phyloP scores from a whole-genome alignment of 345 rosid species.

The Murraya koenigii region DNA sequence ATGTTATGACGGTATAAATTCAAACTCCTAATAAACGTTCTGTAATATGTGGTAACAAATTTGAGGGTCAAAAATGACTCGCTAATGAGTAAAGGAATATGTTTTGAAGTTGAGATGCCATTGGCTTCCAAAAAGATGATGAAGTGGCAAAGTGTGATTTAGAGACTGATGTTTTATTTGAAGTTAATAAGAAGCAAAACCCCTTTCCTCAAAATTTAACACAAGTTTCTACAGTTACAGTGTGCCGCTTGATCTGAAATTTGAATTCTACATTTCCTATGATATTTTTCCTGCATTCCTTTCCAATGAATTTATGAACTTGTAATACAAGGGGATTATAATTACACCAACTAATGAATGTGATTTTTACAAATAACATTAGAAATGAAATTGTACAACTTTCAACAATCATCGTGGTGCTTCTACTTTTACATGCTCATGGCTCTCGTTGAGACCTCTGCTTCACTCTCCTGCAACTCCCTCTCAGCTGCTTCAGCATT shows the following conservation, averaged over 20 bases:
- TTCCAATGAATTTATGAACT: constrained; percentile 15
- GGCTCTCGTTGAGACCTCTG: constrained; percentile 56
- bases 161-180: neutral
- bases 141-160: no score
- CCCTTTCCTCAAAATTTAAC: neutral
- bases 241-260: neutral
- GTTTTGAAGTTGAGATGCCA: no score
- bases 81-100: no score
- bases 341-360: constrained; percentile 34
- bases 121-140: no score
- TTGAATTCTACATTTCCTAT: constrained; percentile 9
- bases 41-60: no score
- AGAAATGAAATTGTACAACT: constrained; percentile 9
- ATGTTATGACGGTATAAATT: no score
- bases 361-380: constrained; percentile 32
- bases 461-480: constrained; percentile 57
- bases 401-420: neutral
- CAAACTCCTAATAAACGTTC: no score
- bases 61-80: no score
- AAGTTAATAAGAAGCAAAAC: neutral
- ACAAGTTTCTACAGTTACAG: constrained; percentile 8
- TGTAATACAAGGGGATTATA: constrained; percentile 32
- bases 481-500: constrained; percentile 29
- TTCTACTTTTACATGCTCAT: constrained; percentile 57
- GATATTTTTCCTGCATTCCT: neutral